These are phyloP conservation scores for Ceratobasidium sp. DNA, from an alignment of 1,284 basidiomycete species.

Conservation along the genomic window DNA sequence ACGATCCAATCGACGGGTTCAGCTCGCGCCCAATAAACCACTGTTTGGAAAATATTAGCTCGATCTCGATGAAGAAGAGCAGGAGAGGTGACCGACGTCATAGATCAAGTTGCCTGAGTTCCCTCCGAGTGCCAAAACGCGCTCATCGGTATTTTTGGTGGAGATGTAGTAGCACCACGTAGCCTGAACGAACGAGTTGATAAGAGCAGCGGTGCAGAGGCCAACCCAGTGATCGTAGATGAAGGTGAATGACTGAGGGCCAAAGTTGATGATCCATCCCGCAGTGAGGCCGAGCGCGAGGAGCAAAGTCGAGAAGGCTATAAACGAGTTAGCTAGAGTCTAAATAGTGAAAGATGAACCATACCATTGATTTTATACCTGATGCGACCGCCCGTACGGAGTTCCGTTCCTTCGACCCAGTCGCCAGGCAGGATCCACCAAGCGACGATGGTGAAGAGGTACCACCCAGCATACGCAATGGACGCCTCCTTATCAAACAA, in stretches of 20 bases:
- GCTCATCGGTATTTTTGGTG: conserved; percentile 66
- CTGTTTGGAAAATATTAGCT: conserved; percentile 60
- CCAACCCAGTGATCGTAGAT: conserved; percentile 94
- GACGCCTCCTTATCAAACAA: conserved; percentile 87
- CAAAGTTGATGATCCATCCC: conserved; percentile 78
- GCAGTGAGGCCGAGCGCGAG: conserved; percentile 78
- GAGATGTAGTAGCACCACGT: conserved; percentile 80
- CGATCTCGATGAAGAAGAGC: conserved; percentile 9
- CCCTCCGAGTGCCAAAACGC: conserved; percentile 89
- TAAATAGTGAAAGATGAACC: conserved; percentile 49
- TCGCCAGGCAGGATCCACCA: conserved; percentile 92
- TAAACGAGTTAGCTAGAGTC: background rate
- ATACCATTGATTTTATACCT: conserved; percentile 96
- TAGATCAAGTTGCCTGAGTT: conserved; percentile 92
- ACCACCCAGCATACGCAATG: conserved; percentile 89
- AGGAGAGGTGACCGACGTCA: conserved; percentile 74
- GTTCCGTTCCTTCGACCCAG: conserved; percentile 80
- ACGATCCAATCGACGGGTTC: conserved; percentile 89
- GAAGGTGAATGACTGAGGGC: conserved; percentile 87
- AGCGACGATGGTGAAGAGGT: conserved; percentile 84
- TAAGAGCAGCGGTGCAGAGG: conserved; percentile 84
- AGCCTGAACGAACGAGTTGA: conserved; percentile 85
- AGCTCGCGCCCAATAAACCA: conserved; percentile 97
- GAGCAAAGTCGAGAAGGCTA: conserved; percentile 90
- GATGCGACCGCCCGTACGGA: conserved; percentile 84